phyloP scores from a whole-genome alignment of 768 basidiomycete genomes.

The Peribolospora baueri region DNA sequence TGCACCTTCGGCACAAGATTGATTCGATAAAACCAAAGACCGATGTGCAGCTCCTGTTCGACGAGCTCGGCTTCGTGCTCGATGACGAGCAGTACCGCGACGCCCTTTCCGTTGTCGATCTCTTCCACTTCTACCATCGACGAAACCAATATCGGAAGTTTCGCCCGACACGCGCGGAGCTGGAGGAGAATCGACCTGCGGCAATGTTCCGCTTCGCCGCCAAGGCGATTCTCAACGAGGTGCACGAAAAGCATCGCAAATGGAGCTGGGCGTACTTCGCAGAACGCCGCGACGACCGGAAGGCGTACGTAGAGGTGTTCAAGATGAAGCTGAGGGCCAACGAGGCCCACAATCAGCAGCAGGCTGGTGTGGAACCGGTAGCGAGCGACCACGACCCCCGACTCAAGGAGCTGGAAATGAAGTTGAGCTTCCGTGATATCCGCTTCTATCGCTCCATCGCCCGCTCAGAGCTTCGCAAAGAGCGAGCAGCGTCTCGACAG shows the following conservation, averaged over 20 bases:
- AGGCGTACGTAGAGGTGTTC: constrained; percentile 59
- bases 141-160: constrained; percentile 58
- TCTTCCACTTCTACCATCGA: constrained; percentile 85
- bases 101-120: constrained; percentile 71
- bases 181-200: constrained; percentile 33
- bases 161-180: constrained; percentile 39
- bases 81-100: constrained; percentile 90
- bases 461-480: constrained; percentile 62
- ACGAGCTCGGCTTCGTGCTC: constrained; percentile 73
- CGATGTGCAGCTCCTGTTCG: constrained; percentile 65
- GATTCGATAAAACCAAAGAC: constrained; percentile 54
- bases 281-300: constrained; percentile 66
- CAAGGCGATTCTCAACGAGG: constrained; percentile 51
- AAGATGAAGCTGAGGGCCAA: constrained; percentile 37
- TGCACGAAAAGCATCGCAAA: constrained; percentile 53
- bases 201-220: constrained; percentile 56
- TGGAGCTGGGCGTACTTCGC: constrained; percentile 88
- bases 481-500: constrained; percentile 32
- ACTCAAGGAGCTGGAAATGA: constrained; percentile 46
- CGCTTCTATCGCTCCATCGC: constrained; percentile 93
- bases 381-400: too few species aligned
- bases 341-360: constrained; percentile 12
- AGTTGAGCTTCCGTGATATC: constrained; percentile 78
- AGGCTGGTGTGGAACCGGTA: neutral
- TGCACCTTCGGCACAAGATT: constrained; percentile 57